Percentiles rank a stretch among this genome's conserved stretches.
phyloP scores from a whole-genome alignment of 31 red algal species.

The Pterothamnion heteromorphum region DNA sequence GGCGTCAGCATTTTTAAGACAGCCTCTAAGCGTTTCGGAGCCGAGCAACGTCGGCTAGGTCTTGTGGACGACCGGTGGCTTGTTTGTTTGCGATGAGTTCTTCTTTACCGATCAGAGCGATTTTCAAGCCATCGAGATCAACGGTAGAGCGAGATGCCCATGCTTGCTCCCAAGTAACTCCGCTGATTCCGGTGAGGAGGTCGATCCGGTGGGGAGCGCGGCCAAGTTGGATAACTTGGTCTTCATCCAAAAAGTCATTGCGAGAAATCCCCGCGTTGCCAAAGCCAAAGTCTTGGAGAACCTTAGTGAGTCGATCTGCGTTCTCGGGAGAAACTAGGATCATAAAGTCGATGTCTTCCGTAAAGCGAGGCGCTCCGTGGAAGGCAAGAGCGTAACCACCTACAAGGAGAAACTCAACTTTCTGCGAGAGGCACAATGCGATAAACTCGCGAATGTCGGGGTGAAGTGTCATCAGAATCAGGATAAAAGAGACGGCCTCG shows the following conservation, averaged over 20 bases:
- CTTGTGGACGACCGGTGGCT: not conserved
- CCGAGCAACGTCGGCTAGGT: not conserved
- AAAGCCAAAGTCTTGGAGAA: not conserved
- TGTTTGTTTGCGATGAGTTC: not conserved
- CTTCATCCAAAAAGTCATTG: not conserved
- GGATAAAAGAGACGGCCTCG: too few species aligned
- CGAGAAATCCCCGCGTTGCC: not conserved
- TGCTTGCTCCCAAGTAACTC: not conserved
- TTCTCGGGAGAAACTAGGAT: not conserved
- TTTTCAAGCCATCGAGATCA: not conserved
- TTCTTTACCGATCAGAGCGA: not conserved
- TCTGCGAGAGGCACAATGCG: not conserved
- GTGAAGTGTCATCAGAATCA: not conserved
- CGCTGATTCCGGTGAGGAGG: not conserved
- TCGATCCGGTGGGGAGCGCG: not conserved
- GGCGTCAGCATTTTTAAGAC: too few species aligned
- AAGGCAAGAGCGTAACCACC: not conserved
- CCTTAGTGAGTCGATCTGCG: not conserved
- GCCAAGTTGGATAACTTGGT: not conserved
- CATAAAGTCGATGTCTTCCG: not conserved
- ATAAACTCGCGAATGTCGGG: not conserved
- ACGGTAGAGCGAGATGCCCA: not conserved
- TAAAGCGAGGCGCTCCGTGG: not conserved
- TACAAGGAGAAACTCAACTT: not conserved
- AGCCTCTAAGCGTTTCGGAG: too few species aligned